Conservation (phyloP, 257 asterid species). For the Solanum neorickii region DNA sequence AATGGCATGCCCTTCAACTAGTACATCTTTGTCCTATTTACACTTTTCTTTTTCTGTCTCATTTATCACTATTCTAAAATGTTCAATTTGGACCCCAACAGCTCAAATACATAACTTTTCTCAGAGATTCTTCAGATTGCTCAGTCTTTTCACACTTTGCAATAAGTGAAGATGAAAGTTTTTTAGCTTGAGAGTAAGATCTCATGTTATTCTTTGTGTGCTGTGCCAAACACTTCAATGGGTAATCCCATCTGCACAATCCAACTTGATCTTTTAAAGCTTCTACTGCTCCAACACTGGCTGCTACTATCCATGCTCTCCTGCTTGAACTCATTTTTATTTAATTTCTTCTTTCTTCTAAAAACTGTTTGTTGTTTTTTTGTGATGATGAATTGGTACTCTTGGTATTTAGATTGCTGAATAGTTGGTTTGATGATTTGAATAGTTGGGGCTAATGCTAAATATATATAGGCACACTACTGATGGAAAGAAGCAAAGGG, state of each 20-base stretch:
- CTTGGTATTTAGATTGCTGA: background rate
- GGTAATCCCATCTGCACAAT: slow-evolving; percentile 10
- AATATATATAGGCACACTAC: no score
- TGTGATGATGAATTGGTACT: background rate
- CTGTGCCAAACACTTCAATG: background rate
- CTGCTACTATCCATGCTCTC: slow-evolving; percentile 17
- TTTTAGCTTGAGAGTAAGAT: slow-evolving; percentile 6
- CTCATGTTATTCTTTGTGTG: slow-evolving; percentile 4
- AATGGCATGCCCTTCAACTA: background rate
- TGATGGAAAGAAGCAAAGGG: no score
- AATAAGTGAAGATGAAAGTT: background rate
- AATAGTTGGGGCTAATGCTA: no score
- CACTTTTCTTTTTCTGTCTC: background rate
- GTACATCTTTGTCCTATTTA: background rate
- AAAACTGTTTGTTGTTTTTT: background rate
- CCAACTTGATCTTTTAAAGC: slow-evolving; percentile 16
- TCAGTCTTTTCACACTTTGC: background rate
- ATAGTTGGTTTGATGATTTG: no score
- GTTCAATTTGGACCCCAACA: slow-evolving; percentile 17
- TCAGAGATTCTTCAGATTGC: slow-evolving; percentile 13
- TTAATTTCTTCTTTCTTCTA: background rate
- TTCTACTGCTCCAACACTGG: slow-evolving; percentile 9
- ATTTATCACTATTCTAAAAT: no score
- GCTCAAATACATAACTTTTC: slow-evolving; percentile 17
- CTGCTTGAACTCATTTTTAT: slow-evolving; percentile 10